Evolutionary conservation across 202 grass and related monocot genomes (phyloP), one percentile per base, ranked within the genome.

Genomic region (Eragrostis tef): DNA sequence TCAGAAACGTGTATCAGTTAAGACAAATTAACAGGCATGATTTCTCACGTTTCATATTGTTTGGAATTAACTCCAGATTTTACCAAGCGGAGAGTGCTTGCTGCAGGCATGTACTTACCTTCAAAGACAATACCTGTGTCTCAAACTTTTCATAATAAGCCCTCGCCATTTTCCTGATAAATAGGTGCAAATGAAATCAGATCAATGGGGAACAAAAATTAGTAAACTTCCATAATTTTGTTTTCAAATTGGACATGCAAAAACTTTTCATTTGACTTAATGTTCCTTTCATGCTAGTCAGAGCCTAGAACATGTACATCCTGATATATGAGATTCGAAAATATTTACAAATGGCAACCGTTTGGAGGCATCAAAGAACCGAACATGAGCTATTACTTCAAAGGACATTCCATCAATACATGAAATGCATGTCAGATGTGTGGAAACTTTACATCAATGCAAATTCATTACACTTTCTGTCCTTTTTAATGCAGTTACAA

Each of bases 101-200:
- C 16, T 56, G 13, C 48, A 42, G 41, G 13, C 13, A 42, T 26
- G 22, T 20, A 65, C 65, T 85, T 85, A 89, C 83, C 87, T 89
- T 89, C 44, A 89, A 53, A 47, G 73, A 86, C 10, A 66, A 31
- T 31, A 89, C 9, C 51, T 89, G 83, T 29, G 29, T 31, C 78
- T 89, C 83, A 19, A 86, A 67, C 72, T 89, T 89, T 81, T 89
- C 81, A n/a, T n/a, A n/a, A 56, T 81, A 87, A 17, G 25, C 64
- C 65, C 80, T 80, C 36, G 84, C 21, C 67, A 78, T 21, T 51
- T 81, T 92, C 87, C 90, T 92, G 72, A 64, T 17, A 89, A 87
- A 81, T 14, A 14, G 24, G 26, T 61, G 11, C 24, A 61, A 27
- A 27, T 26, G 58, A 0, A 61, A 61, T 58, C 20, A 58, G 22